These are phyloP conservation scores for Pelargonium fulgidum DNA, from an alignment of 441 rosid genomes.

Conservation along the genomic window DNA sequence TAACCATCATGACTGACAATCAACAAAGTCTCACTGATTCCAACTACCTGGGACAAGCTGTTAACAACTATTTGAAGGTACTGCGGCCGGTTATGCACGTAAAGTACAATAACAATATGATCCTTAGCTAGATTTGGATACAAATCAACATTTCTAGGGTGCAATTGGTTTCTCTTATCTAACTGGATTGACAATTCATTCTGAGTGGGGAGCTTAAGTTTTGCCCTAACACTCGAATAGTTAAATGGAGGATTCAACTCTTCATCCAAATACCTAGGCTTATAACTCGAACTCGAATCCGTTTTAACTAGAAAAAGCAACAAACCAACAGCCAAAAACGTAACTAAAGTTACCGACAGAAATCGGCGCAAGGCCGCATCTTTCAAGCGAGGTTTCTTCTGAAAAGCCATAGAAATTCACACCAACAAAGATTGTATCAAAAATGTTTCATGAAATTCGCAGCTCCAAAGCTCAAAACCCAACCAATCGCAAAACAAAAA, in stretches of 20 bases:
- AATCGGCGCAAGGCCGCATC: not conserved
- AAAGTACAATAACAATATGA: slow-evolving; percentile 64
- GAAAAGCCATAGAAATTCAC: not conserved
- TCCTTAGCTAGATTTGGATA: slow-evolving; percentile 59
- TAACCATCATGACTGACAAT: slow-evolving; percentile 91
- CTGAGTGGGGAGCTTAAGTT: slow-evolving; percentile 46
- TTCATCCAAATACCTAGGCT: slow-evolving; percentile 26
- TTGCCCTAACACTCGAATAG: slow-evolving; percentile 21
- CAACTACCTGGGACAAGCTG: slow-evolving; percentile 68
- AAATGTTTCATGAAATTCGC: not conserved
- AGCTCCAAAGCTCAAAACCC: no score
- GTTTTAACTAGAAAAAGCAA: not conserved
- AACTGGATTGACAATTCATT: slow-evolving; percentile 47
- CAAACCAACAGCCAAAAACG: not conserved
- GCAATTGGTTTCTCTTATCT: slow-evolving; percentile 50
- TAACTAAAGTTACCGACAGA: not conserved
- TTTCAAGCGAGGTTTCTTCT: slow-evolving; percentile 4
- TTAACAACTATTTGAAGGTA: slow-evolving; percentile 65
- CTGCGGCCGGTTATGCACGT: slow-evolving; percentile 89
- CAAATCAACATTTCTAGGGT: slow-evolving; percentile 62
- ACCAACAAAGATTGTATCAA: not conserved
- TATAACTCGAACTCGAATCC: slow-evolving; percentile 18
- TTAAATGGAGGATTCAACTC: slow-evolving; percentile 12
- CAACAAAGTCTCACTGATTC: slow-evolving; percentile 76
- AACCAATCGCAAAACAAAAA: not conserved